Base-by-base conservation (phyloP, 495 filamentous ascomycete species). In the Neurospora discreta region DNA sequence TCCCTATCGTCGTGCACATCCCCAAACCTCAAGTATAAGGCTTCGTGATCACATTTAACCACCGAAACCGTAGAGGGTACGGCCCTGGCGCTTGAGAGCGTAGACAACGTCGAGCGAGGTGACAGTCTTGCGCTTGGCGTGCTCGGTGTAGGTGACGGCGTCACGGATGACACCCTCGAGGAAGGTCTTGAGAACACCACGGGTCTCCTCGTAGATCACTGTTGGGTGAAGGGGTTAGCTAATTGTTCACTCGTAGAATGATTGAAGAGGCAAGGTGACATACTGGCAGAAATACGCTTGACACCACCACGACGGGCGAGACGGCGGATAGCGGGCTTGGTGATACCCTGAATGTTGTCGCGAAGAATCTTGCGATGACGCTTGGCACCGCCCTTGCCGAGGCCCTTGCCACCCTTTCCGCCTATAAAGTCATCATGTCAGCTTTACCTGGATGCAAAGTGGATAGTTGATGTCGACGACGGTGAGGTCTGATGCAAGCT, bases 171-270 rank as follows among this genome's bases (percentile, higher is more conserved):
- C 95, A 87, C 94, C 93, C 87, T 99, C 95, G 77, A 99, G 93
- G 94, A 99, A 99, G 86, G 95, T 95, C 92, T 99, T 99, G 79
- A 99, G 91, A 80, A 99, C 95, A 91, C 95, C 94, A 82, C 95
- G 95, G 78, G 95, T 99, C 90, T 99, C 95, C 82, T 99, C 95
- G 90, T 99, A 99, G 90, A 99, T 90, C 87, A 90, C 95, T 86
- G 26, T 65, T 18, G 74, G 76, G 20, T 16, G 52, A 18, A 82
- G 88, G 75, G 5, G 52, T 87, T 87, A 72, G 87, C 88, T 78
- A 87, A 88, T 87, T 87, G 88, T 86, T 90, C 88, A 81, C 88
- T 86, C 85, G 86, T 86, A 68, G 85, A 84, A 18, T 16, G 52
- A 60, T 84, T 87, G 70, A 88, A 42, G 23, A 15, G 33, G 33